Base-by-base conservation (phyloP, 164 flowering plant genomes). In the Platanus orientalis region DNA sequence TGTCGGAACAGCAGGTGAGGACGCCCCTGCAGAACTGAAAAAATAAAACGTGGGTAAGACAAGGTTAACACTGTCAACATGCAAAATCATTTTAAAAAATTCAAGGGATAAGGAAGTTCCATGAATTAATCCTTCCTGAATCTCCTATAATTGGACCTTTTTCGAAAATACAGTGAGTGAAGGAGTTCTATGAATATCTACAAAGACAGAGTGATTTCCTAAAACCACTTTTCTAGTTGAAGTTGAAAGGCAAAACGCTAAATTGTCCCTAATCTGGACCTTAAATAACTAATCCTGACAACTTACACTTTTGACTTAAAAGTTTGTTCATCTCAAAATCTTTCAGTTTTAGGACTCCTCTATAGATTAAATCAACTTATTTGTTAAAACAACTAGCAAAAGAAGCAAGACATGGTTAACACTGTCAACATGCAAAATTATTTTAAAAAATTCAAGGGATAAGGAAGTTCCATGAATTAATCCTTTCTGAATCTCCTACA, bases 11-110 rank as follows among this genome's bases (percentile, higher is more conserved):
- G 96, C 88, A 68, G 97, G 96, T 50, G 97, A 89, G 11, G 97
- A 88, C 69, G 96, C 97, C 71, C 99, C 99, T 60, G 82, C 99
- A 74, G 99, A 94, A 78, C 99, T 94, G 81, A 66, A 27, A 66
- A 69, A 59, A 50, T 19, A 70, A 32, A 48, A 71, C 17, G 29
- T 12, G 32, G 24, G 32, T 36, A 50, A 62, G 23, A 27, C 47
- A 65, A 9, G 55, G 34, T 56, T 21, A 48, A 45, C 25, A 48
- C 7, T 60, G 9, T 39, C 53, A 57, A 20, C 36, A 65, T 60
- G 17, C 20, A 23, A 56, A 60, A n/a, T 49, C 29, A 25, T 11
- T 56, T 56, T 20, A 30, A 32, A 23, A 36, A 45, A 16, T 44
- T 36, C 24, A 26, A 51, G 17, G 17, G 42, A 19, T 32, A 32